Conservation (phyloP, 1,284 basidiomycete species). For the Puccinia hordei region DNA sequence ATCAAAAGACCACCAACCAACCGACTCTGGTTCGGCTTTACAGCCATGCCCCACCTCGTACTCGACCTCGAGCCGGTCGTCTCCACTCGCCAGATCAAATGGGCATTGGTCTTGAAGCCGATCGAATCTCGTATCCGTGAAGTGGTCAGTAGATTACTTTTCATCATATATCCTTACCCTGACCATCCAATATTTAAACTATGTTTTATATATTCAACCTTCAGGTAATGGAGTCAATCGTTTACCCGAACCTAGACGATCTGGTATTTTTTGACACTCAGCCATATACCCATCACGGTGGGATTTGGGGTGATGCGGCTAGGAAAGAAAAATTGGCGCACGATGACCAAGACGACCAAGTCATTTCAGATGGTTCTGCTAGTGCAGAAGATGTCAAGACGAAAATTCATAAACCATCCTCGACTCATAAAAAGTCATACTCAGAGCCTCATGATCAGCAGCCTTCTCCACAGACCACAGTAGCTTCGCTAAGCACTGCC, state of each 20-base stretch:
- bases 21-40: constrained; percentile 97
- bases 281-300: constrained; percentile 70
- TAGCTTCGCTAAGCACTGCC: constrained; percentile 11
- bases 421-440: constrained; percentile 20
- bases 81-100: constrained; percentile 84
- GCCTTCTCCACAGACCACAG: not conserved
- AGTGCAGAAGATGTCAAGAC: constrained; percentile 17
- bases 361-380: constrained; percentile 11
- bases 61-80: constrained; percentile 89
- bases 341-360: constrained; percentile 23
- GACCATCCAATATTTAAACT: not conserved
- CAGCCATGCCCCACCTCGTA: constrained; percentile 84
- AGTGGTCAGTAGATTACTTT: constrained; percentile 67
- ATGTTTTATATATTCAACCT: not conserved
- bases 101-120: constrained; percentile 84
- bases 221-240: constrained; percentile 87
- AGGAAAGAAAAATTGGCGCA: constrained; percentile 60
- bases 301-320: constrained; percentile 81
- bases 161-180: constrained; percentile 1
- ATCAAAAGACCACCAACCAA: constrained; percentile 94
- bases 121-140: constrained; percentile 87
- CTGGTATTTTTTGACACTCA: constrained; percentile 88
- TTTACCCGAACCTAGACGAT: constrained; percentile 97
- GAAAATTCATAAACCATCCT: not conserved
- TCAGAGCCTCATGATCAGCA: constrained; percentile 12